phyloP scores from a whole-genome alignment of 2,329 filamentous ascomycete species.

The Diaporthe longicolla region DNA sequence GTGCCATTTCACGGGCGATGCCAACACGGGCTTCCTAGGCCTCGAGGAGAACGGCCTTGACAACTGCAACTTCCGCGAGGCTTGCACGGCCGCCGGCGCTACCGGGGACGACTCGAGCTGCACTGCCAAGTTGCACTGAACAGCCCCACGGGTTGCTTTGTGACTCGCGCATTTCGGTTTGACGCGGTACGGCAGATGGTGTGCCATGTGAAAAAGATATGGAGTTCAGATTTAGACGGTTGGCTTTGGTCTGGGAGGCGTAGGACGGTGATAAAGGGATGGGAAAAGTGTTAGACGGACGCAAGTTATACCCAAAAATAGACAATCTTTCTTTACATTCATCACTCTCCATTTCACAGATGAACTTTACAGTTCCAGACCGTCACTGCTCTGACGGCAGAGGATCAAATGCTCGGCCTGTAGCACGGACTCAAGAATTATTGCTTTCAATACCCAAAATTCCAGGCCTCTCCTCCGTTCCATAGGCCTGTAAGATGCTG shows the following conservation, averaged over 20 bases:
- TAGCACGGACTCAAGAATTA: too few relatives aligned
- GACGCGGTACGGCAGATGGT: background rate
- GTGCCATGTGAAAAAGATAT: background rate
- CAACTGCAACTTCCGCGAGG: constrained; percentile 12
- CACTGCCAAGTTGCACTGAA: background rate
- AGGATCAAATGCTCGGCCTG: background rate
- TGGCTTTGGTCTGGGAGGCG: background rate
- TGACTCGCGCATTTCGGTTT: too few relatives aligned
- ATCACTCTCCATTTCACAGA: background rate
- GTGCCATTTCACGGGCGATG: background rate
- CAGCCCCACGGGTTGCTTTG: background rate
- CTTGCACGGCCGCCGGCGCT: background rate
- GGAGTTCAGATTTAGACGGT: background rate
- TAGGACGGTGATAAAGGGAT: background rate
- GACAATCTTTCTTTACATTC: background rate
- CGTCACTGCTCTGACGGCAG: too few relatives aligned
- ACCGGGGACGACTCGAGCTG: constrained; percentile 2
- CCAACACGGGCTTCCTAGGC: background rate
- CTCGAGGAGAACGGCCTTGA: constrained; percentile 11
- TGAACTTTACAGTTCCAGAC: background rate
- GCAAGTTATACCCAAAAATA: background rate
- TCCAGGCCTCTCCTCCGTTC: background rate
- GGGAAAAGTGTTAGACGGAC: background rate
- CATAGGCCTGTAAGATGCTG: background rate
- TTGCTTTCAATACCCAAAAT: background rate